Base-by-base conservation (phyloP, 2,329 filamentous ascomycete species). In the Beauveria bassiana region DNA sequence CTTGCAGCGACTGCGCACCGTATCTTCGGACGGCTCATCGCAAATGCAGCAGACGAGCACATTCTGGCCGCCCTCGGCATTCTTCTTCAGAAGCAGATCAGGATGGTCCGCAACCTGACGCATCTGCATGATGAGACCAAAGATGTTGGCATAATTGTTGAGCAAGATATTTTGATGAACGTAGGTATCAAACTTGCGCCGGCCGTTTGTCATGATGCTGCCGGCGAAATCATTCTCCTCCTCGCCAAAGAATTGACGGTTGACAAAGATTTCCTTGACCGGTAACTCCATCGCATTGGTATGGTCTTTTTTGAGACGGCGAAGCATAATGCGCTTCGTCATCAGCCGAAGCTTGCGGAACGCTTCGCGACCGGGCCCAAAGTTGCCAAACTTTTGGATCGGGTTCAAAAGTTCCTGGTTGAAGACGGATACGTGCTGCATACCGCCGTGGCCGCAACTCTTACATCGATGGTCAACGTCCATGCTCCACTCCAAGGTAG, bases 61-160 rank as follows among this genome's bases (percentile, higher is more conserved):
- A 65, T 98, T 97, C 73, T 96, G 91, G 2, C 93, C 93, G 59
- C 90, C 90, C 67, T 92, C 86, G 3, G 83, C 84, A 64, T 93
- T 85, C 76, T 95, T 97, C 78, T 93, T 96, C 64, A 98, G 76
- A 54, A 99, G 89, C 42, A 99, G 76, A 75, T 99, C 95, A 0
- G 95, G 95, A 71, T 99, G 95, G 67, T 99, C 95, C 8, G 95
- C 92, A 28, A 97, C 91, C 77, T 99, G 95, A 61, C 95, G 89
- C 93, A 99, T 98, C 74, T 96, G 93, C 91, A 98, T 98, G 70
- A 99, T 97, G 61, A 99, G 82, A 70, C 93, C 93, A 69, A 99
- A 99, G 66, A 99, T 98, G 73, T 99, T 99, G 77, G 95, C 95
- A 68, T 98, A 98, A 72, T 97, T 96, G 79, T 98, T 92, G 64